Percentiles rank a stretch among this genome's conserved stretches.
phyloP scores from a whole-genome alignment of 352 stramenopile species.

The Globisporangium lucens region DNA sequence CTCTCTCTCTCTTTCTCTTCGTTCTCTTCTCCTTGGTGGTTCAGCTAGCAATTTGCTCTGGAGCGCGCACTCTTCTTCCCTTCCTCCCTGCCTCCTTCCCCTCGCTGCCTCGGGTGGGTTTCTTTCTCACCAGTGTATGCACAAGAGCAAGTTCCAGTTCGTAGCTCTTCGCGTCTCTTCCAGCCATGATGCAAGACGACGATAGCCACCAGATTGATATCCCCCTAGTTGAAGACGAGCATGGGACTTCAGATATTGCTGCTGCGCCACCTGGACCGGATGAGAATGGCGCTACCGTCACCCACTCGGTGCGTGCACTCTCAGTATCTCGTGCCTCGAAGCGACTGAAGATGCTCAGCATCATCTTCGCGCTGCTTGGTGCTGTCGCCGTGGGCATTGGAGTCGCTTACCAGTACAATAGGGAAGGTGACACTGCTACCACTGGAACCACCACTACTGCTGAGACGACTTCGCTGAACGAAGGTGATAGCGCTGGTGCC shows the following conservation, averaged over 20 bases:
- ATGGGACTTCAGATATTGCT: neutral
- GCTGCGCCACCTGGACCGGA: neutral
- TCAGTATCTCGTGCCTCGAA: neutral
- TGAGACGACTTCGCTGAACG: neutral
- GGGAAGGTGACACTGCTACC: neutral
- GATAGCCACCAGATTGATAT: constrained; percentile 14
- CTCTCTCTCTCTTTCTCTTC: neutral
- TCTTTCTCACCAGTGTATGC: neutral
- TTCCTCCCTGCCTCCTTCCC: too few relatives aligned
- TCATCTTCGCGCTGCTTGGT: constrained; percentile 15
- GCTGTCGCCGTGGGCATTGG: constrained; percentile 21
- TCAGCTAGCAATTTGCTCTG: constrained; percentile 1
- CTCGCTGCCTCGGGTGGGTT: neutral
- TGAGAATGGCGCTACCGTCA: neutral
- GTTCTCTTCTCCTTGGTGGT: neutral
- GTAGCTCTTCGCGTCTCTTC: neutral
- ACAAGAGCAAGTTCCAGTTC: neutral
- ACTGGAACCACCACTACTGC: constrained; percentile 11
- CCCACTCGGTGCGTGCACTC: neutral
- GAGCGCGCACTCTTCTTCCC: neutral
- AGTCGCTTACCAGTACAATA: neutral
- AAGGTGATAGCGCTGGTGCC: neutral
- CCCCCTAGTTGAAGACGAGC: neutral
- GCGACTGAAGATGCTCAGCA: constrained; percentile 19
- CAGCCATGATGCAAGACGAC: constrained; percentile 10